phyloP scores from a whole-genome alignment of 2,329 filamentous ascomycete genomes.

The Cordyceps javanica region DNA sequence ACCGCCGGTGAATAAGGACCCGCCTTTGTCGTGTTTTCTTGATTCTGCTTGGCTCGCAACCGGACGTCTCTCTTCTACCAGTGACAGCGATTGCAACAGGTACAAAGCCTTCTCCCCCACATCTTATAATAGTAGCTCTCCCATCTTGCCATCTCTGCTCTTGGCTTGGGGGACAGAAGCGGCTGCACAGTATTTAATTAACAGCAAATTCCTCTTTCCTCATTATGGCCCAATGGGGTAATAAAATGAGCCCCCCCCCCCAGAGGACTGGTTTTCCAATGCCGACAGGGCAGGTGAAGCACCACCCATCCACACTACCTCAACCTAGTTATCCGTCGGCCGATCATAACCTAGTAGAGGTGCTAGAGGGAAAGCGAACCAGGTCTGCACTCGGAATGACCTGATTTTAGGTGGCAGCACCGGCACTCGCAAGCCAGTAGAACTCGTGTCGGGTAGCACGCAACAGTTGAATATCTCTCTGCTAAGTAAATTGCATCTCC shows the following conservation, averaged over 20 bases:
- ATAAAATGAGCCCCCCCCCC: not conserved
- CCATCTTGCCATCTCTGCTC: too few species aligned
- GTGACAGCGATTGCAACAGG: too few species aligned
- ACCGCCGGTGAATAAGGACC: not conserved
- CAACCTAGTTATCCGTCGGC: not conserved
- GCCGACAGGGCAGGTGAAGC: not conserved
- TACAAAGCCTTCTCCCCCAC: too few species aligned
- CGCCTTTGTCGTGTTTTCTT: too few species aligned
- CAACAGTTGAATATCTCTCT: not conserved
- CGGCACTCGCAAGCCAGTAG: not conserved
- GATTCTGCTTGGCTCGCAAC: too few species aligned
- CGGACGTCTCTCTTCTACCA: too few species aligned
- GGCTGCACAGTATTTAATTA: not conserved
- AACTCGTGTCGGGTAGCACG: not conserved
- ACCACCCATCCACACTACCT: not conserved
- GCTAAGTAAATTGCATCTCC: not conserved
- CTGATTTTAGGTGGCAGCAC: not conserved
- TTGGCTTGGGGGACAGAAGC: not conserved
- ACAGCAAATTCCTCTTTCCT: not conserved
- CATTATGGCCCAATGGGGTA: not conserved
- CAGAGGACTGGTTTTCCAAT: not conserved
- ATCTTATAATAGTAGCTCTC: too few species aligned
- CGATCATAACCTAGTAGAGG: not conserved
- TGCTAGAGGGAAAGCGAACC: not conserved
- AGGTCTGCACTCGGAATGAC: not conserved